These are phyloP conservation scores for Botrytis byssoidea DNA, from an alignment of 2,329 filamentous ascomycete genomes.

Conservation along the genomic window DNA sequence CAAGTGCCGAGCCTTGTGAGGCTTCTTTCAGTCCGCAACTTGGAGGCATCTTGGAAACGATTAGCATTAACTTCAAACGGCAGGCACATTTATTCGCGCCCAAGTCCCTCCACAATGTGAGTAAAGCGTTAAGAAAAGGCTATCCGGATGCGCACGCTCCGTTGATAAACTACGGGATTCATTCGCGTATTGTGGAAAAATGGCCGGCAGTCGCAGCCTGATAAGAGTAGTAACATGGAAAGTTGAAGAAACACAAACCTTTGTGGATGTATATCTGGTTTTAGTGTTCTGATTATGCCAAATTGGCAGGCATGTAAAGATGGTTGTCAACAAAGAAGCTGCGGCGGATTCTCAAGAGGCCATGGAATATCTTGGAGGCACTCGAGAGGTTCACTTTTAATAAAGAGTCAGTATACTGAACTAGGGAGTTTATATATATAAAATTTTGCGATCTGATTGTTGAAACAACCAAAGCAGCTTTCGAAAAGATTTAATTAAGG, in stretches of 20 bases:
- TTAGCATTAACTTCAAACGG: not conserved
- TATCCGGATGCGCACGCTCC: not conserved
- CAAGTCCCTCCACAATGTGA: not conserved
- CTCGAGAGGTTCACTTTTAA: not conserved
- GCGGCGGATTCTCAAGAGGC: not conserved
- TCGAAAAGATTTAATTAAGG: not conserved
- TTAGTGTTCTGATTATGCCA: not conserved
- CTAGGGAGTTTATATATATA: not conserved
- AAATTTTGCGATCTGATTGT: not conserved
- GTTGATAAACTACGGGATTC: not conserved
- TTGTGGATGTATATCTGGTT: not conserved
- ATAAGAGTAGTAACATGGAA: not conserved
- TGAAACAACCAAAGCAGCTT: not conserved
- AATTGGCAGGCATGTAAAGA: not conserved
- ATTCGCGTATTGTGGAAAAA: not conserved
- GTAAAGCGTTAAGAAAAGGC: not conserved
- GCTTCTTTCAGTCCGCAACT: not conserved
- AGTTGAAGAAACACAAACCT: not conserved
- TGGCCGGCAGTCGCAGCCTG: not conserved
- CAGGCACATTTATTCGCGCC: not conserved
- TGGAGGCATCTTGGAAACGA: constrained; percentile 12
- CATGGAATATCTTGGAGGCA: not conserved
- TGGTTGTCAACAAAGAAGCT: not conserved
- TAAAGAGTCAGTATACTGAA: not conserved
- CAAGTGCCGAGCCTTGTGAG: not conserved